These are phyloP conservation scores for Beauveria medogensis DNA, from an alignment of 2,329 filamentous ascomycete species.

Conservation along the genomic window DNA sequence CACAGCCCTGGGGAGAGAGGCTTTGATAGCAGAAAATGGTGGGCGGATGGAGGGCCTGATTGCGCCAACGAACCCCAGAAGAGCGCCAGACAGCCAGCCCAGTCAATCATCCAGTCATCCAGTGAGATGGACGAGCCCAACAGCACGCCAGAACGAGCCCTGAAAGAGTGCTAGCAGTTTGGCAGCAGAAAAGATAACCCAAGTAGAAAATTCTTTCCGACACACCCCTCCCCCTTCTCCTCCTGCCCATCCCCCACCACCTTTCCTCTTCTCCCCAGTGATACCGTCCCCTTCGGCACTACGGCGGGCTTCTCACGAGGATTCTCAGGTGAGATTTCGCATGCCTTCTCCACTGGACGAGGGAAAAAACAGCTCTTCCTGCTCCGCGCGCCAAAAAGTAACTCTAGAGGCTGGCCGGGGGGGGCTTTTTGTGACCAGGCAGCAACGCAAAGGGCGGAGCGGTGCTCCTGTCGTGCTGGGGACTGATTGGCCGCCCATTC, in stretches of 20 bases:
- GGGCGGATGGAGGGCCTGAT: not conserved
- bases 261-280: not conserved
- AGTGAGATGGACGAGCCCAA: not conserved
- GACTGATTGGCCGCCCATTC: slow-evolving; percentile 25
- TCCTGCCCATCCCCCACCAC: slow-evolving; percentile 3
- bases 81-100: not conserved
- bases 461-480: slow-evolving; percentile 20
- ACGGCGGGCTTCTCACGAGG: slow-evolving; percentile 6
- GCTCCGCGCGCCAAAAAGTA: not conserved
- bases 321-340: slow-evolving; percentile 10
- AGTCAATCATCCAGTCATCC: not conserved
- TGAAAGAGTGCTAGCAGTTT: not conserved
- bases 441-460: slow-evolving; percentile 16
- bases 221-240: not conserved
- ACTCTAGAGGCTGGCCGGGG: not conserved
- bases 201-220: not conserved
- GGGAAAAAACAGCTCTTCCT: not conserved
- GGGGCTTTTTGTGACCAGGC: too few species aligned
- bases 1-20: not conserved
- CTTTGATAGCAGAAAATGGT: not conserved
- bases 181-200: not conserved
- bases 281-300: slow-evolving; percentile 7
- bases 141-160: not conserved
- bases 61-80: not conserved
- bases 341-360: not conserved